phyloP scores from a whole-genome alignment of 2,329 filamentous ascomycete genomes.

The Biscogniauxia sp. region DNA sequence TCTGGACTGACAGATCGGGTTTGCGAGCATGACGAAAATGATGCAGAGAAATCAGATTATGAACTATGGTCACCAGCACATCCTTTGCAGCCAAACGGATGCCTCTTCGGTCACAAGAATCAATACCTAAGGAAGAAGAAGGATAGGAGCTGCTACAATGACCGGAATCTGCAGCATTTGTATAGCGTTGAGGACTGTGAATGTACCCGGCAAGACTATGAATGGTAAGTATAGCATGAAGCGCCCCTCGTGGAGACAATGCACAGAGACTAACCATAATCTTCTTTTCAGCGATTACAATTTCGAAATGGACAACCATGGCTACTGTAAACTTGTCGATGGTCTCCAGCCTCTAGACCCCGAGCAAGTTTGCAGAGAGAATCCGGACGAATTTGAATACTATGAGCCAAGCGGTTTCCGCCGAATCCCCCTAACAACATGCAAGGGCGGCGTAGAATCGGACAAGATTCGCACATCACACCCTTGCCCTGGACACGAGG shows the following conservation, averaged over 20 bases:
- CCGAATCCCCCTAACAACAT: slow-evolving; percentile 85
- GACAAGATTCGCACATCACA: slow-evolving; percentile 63
- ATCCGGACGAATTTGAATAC: slow-evolving; percentile 73
- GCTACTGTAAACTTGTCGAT: slow-evolving; percentile 72
- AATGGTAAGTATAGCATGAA: slow-evolving; percentile 65
- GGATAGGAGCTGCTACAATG: slow-evolving; percentile 79
- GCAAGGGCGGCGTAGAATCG: slow-evolving; percentile 69
- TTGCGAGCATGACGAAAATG: slow-evolving; percentile 66
- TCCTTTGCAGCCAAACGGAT: slow-evolving; percentile 73
- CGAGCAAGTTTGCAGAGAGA: slow-evolving; percentile 49
- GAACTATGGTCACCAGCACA: slow-evolving; percentile 85
- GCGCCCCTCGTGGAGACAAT: slow-evolving; percentile 2
- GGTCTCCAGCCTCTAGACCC: slow-evolving; percentile 63
- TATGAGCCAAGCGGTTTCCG: slow-evolving; percentile 86
- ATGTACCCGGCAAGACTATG: slow-evolving; percentile 82
- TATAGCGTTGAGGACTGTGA: slow-evolving; percentile 76
- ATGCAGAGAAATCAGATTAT: slow-evolving; percentile 64
- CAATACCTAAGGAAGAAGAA: slow-evolving; percentile 88
- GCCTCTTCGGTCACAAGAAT: slow-evolving; percentile 87
- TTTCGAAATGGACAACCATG: slow-evolving; percentile 75
- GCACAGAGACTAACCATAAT: slow-evolving; percentile 27
- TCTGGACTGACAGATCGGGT: slow-evolving; percentile 70
- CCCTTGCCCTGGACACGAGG: slow-evolving; percentile 75
- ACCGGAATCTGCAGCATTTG: slow-evolving; percentile 66
- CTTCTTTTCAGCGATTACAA: slow-evolving; percentile 74